Evolutionary conservation across 495 filamentous ascomycete species (phyloP).

Genomic region (Achaetomiella virescens): DNA sequence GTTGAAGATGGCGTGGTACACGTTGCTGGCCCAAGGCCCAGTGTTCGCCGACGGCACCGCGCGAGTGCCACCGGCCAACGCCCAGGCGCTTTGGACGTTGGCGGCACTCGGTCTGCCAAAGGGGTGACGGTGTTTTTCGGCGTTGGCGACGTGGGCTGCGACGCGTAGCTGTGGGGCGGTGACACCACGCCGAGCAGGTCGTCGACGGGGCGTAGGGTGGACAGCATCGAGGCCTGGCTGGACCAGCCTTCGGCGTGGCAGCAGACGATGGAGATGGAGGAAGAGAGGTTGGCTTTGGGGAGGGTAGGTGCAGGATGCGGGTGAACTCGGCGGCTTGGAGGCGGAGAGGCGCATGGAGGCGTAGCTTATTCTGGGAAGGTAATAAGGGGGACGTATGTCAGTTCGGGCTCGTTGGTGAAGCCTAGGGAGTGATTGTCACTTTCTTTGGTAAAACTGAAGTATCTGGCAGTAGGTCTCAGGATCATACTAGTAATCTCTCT

Average conservation of each 20-base stretch:
- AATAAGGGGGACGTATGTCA: conserved; percentile 21
- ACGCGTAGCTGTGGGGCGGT: conserved; percentile 46
- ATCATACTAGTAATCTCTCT: neutral
- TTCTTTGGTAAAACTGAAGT: conserved; percentile 46
- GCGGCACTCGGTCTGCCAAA: conserved; percentile 51
- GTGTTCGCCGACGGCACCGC: conserved; percentile 44
- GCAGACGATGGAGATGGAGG: conserved; percentile 38
- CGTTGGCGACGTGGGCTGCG: conserved; percentile 32
- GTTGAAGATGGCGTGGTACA: conserved; percentile 39
- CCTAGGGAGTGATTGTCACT: conserved; percentile 44
- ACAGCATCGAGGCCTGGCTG: conserved; percentile 33
- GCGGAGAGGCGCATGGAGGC: conserved; percentile 40
- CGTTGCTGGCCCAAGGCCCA: conserved; percentile 51
- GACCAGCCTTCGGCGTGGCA: conserved; percentile 50
- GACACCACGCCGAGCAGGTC: conserved; percentile 33
- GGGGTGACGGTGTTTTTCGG: conserved; percentile 31
- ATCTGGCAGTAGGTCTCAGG: neutral
- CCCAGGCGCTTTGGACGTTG: conserved; percentile 41
- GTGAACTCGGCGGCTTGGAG: conserved; percentile 50
- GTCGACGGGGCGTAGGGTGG: conserved; percentile 38
- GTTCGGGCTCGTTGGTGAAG: conserved; percentile 47
- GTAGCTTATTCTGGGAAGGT: conserved; percentile 32
- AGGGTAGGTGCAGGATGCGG: conserved; percentile 43
- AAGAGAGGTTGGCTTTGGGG: conserved; percentile 30
- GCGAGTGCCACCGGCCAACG: conserved; percentile 43